Percentiles rank a stretch among this genome's conserved stretches.
Evolutionary conservation across 1,139 yeast genomes (phyloP).

Genomic region (Protomyces lactucae-debilis): DNA sequence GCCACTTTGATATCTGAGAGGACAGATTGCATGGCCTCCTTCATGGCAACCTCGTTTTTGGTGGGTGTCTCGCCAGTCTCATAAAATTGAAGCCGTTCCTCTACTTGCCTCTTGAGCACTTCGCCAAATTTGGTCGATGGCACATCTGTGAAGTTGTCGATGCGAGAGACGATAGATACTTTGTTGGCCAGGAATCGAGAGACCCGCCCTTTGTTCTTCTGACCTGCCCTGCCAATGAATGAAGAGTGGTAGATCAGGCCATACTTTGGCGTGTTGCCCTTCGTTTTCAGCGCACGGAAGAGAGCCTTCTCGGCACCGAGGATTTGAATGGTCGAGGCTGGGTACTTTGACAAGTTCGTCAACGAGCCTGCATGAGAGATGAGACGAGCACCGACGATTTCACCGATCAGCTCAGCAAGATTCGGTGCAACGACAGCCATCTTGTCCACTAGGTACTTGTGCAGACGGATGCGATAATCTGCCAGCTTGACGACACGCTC

Average conservation of each 20-base stretch:
- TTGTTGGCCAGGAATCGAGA: slow-evolving; percentile 98
- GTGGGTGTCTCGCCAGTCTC: slow-evolving; percentile 95
- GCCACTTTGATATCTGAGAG: slow-evolving; percentile 45
- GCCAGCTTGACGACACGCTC: slow-evolving; percentile 92
- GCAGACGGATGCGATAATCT: slow-evolving; percentile 88
- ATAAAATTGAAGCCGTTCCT: slow-evolving; percentile 92
- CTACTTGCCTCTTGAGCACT: slow-evolving; percentile 91
- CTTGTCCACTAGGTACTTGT: slow-evolving; percentile 81
- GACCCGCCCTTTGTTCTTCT: slow-evolving; percentile 96
- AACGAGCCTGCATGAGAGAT: slow-evolving; percentile 97
- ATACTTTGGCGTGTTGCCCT: slow-evolving; percentile 97
- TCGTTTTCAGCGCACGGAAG: slow-evolving; percentile 96
- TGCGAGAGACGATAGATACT: slow-evolving; percentile 97
- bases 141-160: slow-evolving; percentile 71
- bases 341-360: slow-evolving; percentile 91
- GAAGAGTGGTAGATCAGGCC: slow-evolving; percentile 97
- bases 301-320: slow-evolving; percentile 99
- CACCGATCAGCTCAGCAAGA: slow-evolving; percentile 91
- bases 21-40: slow-evolving; percentile 72
- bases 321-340: slow-evolving; percentile 97
- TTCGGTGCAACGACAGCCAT: slow-evolving; percentile 99
- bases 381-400: slow-evolving; percentile 95
- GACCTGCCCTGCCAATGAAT: slow-evolving; percentile 93
- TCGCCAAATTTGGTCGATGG: slow-evolving; percentile 74
- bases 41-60: slow-evolving; percentile 91